Percentiles rank a stretch among this genome's conserved stretches.
Conservation (phyloP, 768 basidiomycete genomes). For the Boletus rufocinnamomeus region DNA sequence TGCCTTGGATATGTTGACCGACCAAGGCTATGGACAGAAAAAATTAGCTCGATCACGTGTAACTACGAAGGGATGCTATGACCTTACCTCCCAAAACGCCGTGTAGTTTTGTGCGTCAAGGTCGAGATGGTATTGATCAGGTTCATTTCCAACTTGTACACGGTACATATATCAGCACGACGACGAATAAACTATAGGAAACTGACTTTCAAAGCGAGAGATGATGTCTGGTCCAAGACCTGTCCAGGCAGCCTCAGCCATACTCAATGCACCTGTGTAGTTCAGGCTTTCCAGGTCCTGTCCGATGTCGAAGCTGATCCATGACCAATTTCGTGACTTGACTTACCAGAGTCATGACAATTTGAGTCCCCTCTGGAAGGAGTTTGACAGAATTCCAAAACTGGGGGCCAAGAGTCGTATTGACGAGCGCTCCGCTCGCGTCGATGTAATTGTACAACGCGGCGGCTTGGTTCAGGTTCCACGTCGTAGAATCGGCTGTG, state of each 20-base stretch:
- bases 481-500: slow-evolving; percentile 55
- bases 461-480: slow-evolving; percentile 42
- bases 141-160: slow-evolving; percentile 52
- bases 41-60: not conserved
- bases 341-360: slow-evolving; percentile 48
- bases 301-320: not conserved
- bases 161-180: not conserved
- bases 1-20: slow-evolving; percentile 47
- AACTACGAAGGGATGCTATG: not conserved
- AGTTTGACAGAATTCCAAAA: slow-evolving; percentile 49
- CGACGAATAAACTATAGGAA: not conserved
- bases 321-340: not conserved
- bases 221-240: slow-evolving; percentile 41
- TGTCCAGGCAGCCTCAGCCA: slow-evolving; percentile 45
- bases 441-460: slow-evolving; percentile 44
- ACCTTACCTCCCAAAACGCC: slow-evolving; percentile 44
- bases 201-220: slow-evolving; percentile 47
- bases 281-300: slow-evolving; percentile 49
- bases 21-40: slow-evolving; percentile 42
- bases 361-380: slow-evolving; percentile 48
- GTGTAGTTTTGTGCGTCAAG: slow-evolving; percentile 49
- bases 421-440: slow-evolving; percentile 43
- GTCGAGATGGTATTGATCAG: slow-evolving; percentile 46
- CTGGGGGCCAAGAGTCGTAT: slow-evolving; percentile 52
- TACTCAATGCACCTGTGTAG: slow-evolving; percentile 42